phyloP scores from a whole-genome alignment of 2,329 filamentous ascomycete species.

The Periconia macrospinosa region DNA sequence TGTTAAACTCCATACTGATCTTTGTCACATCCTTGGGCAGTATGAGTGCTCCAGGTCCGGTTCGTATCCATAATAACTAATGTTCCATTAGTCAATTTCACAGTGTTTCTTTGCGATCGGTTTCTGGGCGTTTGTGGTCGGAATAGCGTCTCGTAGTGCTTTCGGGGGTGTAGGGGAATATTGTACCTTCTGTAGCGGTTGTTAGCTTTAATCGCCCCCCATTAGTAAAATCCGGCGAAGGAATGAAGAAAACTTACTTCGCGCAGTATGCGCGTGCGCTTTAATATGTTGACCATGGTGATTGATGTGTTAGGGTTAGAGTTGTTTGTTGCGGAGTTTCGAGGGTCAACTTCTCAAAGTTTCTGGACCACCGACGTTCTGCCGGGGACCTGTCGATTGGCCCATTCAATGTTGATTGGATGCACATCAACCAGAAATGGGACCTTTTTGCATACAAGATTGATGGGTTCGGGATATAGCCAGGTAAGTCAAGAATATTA shows the following conservation, averaged over 20 bases:
- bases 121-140: background rate
- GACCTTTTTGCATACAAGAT: too few relatives aligned
- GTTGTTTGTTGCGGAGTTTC: slow-evolving; percentile 21
- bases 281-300: slow-evolving; percentile 60
- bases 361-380: slow-evolving; percentile 9
- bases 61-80: slow-evolving; percentile 73
- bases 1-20: slow-evolving; percentile 74
- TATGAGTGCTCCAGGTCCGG: slow-evolving; percentile 80
- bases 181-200: slow-evolving; percentile 33
- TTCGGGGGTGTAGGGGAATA: slow-evolving; percentile 20
- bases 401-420: too few relatives aligned
- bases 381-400: slow-evolving; percentile 6
- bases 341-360: slow-evolving; percentile 25
- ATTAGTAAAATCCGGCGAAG: background rate
- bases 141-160: slow-evolving; percentile 1
- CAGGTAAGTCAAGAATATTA: too few relatives aligned
- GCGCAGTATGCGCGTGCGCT: slow-evolving; percentile 74
- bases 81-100: too few relatives aligned
- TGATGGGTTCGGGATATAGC: too few relatives aligned
- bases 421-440: too few relatives aligned
- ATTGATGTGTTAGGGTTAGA: slow-evolving; percentile 15
- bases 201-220: slow-evolving; percentile 22
- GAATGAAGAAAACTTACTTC: slow-evolving; percentile 57
- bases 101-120: too few relatives aligned
- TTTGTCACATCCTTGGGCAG: slow-evolving; percentile 75